Conservation (phyloP, 352 stramenopile species). For the Phytophthora quininea region DNA sequence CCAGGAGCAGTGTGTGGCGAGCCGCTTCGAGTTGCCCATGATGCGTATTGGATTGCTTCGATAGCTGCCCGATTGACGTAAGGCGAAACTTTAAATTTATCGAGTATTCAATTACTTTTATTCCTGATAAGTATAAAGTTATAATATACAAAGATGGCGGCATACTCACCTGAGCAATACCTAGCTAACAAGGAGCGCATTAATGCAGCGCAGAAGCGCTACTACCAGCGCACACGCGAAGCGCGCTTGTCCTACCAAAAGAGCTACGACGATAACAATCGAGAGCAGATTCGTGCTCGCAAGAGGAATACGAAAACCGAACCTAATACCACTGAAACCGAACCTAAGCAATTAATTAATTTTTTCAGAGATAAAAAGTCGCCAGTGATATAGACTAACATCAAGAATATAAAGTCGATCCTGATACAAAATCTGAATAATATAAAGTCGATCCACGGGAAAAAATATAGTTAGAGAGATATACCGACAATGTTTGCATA, state of each 20-base stretch:
- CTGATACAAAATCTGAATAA: neutral
- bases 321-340: neutral
- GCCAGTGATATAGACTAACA: neutral
- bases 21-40: too few relatives aligned
- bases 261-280: neutral
- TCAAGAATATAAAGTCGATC: neutral
- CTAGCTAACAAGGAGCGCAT: neutral
- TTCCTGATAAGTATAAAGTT: neutral
- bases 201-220: neutral
- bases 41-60: too few relatives aligned
- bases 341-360: neutral
- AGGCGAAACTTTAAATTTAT: neutral
- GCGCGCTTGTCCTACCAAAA: neutral
- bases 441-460: neutral
- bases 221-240: neutral
- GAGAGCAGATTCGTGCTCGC: neutral
- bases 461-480: neutral
- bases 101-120: neutral
- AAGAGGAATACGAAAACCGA: neutral
- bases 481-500: neutral
- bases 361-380: neutral
- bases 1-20: too few relatives aligned
- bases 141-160: neutral
- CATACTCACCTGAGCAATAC: neutral
- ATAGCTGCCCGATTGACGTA: neutral